phyloP scores from a whole-genome alignment of 192 early-diverging fungal species.

The Gamsiella multidivaricata region DNA sequence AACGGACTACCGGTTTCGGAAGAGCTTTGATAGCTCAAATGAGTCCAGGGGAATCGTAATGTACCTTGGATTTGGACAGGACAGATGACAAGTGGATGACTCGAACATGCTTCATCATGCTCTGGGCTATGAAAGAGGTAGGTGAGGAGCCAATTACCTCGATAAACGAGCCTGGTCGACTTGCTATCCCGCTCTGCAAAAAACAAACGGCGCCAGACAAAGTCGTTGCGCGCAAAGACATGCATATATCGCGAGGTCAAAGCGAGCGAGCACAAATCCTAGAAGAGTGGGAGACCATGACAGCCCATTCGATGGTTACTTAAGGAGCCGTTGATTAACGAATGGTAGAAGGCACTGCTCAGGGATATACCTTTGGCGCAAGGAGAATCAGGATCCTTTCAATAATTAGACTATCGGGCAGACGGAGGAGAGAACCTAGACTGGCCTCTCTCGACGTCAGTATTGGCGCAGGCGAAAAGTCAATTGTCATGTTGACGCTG shows the following conservation, averaged over 20 bases:
- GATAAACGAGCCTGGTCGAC: conserved; percentile 25
- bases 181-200: conserved; percentile 20
- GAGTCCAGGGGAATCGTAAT: no score
- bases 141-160: conserved; percentile 54
- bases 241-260: conserved; percentile 35
- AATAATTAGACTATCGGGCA: conserved; percentile 25
- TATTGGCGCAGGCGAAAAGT: not conserved
- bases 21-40: no score
- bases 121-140: conserved; percentile 49
- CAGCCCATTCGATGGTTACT: no score
- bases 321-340: no score
- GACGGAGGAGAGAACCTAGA: conserved; percentile 14
- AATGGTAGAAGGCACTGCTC: no score
- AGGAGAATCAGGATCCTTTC: conserved; percentile 12
- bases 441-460: conserved; percentile 4
- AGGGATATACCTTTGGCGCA: conserved; percentile 8
- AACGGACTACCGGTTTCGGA: no score
- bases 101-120: conserved; percentile 22
- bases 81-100: conserved; percentile 24
- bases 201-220: conserved; percentile 44
- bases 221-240: conserved; percentile 53
- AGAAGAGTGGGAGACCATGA: not conserved
- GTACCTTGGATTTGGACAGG: conserved; percentile 35
- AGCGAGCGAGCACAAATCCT: conserved; percentile 20
- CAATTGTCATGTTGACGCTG: not conserved